Evolutionary conservation across 345 rosid species (phyloP), one percentile per base, ranked within the genome.

Genomic region (Noccaea caerulescens): DNA sequence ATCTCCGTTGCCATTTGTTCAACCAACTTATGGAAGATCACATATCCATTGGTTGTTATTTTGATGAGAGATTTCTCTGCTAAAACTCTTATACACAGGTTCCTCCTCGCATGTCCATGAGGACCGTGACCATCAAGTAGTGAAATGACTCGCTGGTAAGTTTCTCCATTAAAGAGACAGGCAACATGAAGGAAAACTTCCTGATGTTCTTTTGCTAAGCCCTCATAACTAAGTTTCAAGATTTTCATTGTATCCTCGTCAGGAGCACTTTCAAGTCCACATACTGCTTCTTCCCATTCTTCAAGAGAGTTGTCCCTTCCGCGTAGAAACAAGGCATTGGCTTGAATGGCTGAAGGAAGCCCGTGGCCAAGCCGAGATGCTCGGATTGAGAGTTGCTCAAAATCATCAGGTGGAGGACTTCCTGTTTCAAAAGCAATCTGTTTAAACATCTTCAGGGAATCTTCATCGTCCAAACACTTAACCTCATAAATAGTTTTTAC

Each of bases 281-380:
- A 1, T 9, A 70, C 7, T 7, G 62, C 47, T 33, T 68, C 63
- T 56, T 73, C 72, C 84, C 77, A 76, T 11, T 63, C 45, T 1
- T 20, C 23, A 20, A 20, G 23, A 39, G 13, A 5, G 0, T 38
- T 10, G 8, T 4, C 8, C 14, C 56, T 56, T 10, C 37, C 50
- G 4, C 23, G 43, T 6, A 80, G 57, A 46, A 7, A 70, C 0
- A 71, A 66, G 2, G 79, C 81, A 6, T 76, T 7, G 2, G 75
- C 69, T 54, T 49, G 62, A 14, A 83, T 39, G 7, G 81, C 77
- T 10, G 80, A 47, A 12, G 81, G 86, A 36, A 78, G 18, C 0
- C 84, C 80, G 3, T 64, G 25, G 16, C 60, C 71, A 72, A 72
- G 69, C 47, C 12, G 5, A 7, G 69, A 20, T 5, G 77, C 67